Percentiles rank a stretch among this genome's conserved stretches.
Evolutionary conservation across 2,329 filamentous ascomycete genomes (phyloP).

Genomic region (Sphaerulina musiva): DNA sequence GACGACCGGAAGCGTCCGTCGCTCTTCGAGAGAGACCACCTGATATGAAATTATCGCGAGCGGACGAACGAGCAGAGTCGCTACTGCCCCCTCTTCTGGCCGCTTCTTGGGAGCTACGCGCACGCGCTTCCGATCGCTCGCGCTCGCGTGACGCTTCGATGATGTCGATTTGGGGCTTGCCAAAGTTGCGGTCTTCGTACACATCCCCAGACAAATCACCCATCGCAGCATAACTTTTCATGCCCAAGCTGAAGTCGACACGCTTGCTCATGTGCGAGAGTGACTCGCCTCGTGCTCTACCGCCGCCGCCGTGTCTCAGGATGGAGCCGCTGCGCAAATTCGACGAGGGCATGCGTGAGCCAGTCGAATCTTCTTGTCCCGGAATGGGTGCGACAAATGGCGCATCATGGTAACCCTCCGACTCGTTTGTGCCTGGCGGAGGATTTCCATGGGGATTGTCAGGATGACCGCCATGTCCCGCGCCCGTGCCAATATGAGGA

Average conservation of each 20-base stretch:
- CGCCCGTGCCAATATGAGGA: constrained; percentile 40
- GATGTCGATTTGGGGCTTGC: constrained; percentile 40
- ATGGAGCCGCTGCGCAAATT: constrained; percentile 45
- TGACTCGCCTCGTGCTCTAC: constrained; percentile 51
- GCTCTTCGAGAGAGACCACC: constrained; percentile 28
- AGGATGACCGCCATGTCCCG: constrained; percentile 39
- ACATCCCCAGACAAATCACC: constrained; percentile 59
- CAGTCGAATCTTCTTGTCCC: constrained; percentile 16
- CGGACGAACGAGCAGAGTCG: constrained; percentile 27
- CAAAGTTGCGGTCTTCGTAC: constrained; percentile 50
- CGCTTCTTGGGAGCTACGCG: constrained; percentile 19
- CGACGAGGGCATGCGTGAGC: constrained; percentile 24
- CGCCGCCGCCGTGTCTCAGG: constrained; percentile 30
- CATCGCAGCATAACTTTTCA: constrained; percentile 50
- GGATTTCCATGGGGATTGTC: constrained; percentile 41
- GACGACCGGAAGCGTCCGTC: constrained; percentile 23
- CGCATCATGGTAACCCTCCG: constrained; percentile 34
- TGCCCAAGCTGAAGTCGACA: constrained; percentile 65
- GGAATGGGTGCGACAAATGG: constrained; percentile 38
- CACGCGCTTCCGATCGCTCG: constrained; percentile 12
- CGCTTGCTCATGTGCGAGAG: constrained; percentile 54
- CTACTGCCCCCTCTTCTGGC: constrained; percentile 17
- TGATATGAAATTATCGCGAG: constrained; percentile 20
- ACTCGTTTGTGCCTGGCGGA: constrained; percentile 8
- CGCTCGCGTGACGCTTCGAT: constrained; percentile 30